Conservation (phyloP, 768 basidiomycete genomes). For the Sporobolomyces phaffii region DNA sequence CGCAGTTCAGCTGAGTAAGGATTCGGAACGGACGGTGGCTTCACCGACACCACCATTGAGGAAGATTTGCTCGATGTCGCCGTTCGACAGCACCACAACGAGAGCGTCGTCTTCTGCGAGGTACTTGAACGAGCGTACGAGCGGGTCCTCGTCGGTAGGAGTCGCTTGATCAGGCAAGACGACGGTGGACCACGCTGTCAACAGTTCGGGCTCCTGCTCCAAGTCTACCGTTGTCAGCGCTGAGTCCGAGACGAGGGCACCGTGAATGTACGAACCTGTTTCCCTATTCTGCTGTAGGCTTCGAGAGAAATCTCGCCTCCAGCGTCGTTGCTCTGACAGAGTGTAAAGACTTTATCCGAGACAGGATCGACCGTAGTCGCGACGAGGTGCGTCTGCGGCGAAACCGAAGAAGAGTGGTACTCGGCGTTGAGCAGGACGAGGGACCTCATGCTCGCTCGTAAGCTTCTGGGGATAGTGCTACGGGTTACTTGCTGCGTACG, state of each 20-base stretch:
- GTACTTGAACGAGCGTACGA: constrained; percentile 59
- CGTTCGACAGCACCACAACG: constrained; percentile 62
- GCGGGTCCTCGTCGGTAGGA: constrained; percentile 43
- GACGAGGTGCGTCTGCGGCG: not conserved
- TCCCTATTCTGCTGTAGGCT: not conserved
- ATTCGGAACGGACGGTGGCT: constrained; percentile 44
- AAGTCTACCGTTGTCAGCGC: not conserved
- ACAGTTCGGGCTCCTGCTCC: constrained; percentile 5
- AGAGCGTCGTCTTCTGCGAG: constrained; percentile 66
- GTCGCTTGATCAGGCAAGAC: not conserved
- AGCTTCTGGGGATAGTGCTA: not conserved
- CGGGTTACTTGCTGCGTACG: too few relatives aligned
- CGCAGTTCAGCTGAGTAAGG: too few relatives aligned
- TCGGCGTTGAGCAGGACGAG: constrained; percentile 19
- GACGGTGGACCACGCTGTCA: constrained; percentile 11
- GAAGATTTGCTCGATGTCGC: constrained; percentile 71
- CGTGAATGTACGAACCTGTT: not conserved
- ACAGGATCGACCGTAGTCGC: constrained; percentile 21
- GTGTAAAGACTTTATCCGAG: not conserved
- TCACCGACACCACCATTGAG: constrained; percentile 29
- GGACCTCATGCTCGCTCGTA: constrained; percentile 33
- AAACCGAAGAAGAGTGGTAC: not conserved
- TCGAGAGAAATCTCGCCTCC: constrained; percentile 8
- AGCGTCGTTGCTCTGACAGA: not conserved
- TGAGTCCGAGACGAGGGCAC: too few relatives aligned